These are phyloP conservation scores for Pichia sp. DNA, from an alignment of 1,139 yeast genomes.

Conservation along the genomic window DNA sequence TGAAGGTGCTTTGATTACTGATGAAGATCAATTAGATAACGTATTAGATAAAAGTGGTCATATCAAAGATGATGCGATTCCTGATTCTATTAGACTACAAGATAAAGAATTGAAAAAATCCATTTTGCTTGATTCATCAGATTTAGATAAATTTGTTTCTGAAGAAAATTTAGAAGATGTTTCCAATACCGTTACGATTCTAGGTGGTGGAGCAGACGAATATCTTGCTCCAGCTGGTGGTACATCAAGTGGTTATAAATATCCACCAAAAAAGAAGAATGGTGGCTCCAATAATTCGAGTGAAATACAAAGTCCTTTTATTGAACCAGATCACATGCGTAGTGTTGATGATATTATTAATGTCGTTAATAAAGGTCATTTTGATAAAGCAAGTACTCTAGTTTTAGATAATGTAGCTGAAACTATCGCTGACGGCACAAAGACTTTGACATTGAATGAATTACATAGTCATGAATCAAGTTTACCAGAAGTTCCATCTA, in stretches of 20 bases:
- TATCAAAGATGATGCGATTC: conserved; percentile 42
- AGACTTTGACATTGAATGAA: conserved; percentile 3
- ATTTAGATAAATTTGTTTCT: conserved; percentile 1
- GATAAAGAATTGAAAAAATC: not conserved
- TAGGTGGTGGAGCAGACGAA: conserved; percentile 28
- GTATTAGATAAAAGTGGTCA: conserved; percentile 49
- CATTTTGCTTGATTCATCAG: not conserved
- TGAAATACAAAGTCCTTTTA: conserved; percentile 13
- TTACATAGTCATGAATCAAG: conserved; percentile 6
- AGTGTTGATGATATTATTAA: conserved; percentile 27
- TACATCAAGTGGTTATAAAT: conserved; percentile 11
- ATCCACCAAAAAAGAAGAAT: conserved; percentile 9
- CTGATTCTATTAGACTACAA: conserved; percentile 8
- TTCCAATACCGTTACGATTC: conserved; percentile 13
- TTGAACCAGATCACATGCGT: conserved; percentile 22
- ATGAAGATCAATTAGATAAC: conserved; percentile 46
- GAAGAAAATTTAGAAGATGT: conserved; percentile 9
- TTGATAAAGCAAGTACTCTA: conserved; percentile 18
- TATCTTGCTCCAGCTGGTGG: conserved; percentile 31
- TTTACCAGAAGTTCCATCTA: conserved; percentile 27
- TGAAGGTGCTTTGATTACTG: conserved; percentile 57
- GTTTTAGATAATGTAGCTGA: conserved; percentile 19
- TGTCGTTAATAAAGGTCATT: conserved; percentile 23
- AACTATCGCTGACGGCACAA: conserved; percentile 17
- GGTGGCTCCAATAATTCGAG: not conserved